phyloP scores from a whole-genome alignment of 768 basidiomycete genomes.

The Kockovaella imperatae region DNA sequence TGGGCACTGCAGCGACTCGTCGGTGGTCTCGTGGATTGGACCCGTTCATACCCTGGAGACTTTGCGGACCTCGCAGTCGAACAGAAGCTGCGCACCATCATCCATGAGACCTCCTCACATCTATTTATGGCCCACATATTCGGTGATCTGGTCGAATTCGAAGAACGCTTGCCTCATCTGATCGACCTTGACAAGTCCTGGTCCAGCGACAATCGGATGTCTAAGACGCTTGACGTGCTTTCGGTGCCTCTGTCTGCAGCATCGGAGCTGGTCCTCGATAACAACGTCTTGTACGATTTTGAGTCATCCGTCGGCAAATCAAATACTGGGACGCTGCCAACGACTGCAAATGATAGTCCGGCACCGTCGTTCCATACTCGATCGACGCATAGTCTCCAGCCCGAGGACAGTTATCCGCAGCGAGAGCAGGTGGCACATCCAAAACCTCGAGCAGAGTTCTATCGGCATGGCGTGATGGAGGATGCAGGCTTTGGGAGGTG shows the following conservation, averaged over 20 bases:
- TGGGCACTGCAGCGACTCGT: constrained; percentile 30
- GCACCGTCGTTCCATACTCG: not conserved
- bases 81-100: constrained; percentile 17
- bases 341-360: not conserved
- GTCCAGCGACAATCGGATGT: constrained; percentile 9
- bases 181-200: constrained; percentile 37
- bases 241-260: not conserved
- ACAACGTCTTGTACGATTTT: constrained; percentile 14
- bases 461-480: not conserved
- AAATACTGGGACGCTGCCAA: constrained; percentile 1
- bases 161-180: constrained; percentile 16
- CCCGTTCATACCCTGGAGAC: constrained; percentile 38
- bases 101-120: constrained; percentile 18
- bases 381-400: not conserved
- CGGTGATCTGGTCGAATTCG: constrained; percentile 30
- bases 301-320: constrained; percentile 8
- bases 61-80: constrained; percentile 15
- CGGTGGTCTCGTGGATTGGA: constrained; percentile 37
- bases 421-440: not conserved
- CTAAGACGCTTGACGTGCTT: not conserved
- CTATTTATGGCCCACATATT: constrained; percentile 35
- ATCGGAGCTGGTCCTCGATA: constrained; percentile 12
- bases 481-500: constrained; percentile 10
- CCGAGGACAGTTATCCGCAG: not conserved
- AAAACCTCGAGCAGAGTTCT: not conserved